A percentile compares a stretch with the other conserved stretches of the same genome.
phyloP scores from a whole-genome alignment of 1,284 basidiomycete genomes.

The Ustilago xerochloae region DNA sequence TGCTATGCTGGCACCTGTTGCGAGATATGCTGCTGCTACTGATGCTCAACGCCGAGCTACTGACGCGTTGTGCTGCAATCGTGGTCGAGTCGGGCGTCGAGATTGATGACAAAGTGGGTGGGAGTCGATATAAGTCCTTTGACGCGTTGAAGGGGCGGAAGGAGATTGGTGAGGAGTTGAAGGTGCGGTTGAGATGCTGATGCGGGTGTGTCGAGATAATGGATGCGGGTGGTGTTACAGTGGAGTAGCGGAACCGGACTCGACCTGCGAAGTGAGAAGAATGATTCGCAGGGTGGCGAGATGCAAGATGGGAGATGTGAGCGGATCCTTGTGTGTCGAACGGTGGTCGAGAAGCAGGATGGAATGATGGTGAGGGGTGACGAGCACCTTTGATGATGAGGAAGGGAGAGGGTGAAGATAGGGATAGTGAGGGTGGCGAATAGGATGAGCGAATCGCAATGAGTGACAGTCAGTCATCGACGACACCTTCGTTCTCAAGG shows the following conservation, averaged over 20 bases:
- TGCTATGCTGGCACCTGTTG: neutral
- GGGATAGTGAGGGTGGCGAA: conserved; percentile 12
- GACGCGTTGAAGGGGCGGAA: neutral
- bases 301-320: neutral
- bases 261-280: conserved; percentile 16
- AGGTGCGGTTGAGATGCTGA: neutral
- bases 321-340: neutral
- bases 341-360: neutral
- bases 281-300: neutral
- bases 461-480: neutral
- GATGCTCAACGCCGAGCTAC: neutral
- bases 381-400: conserved; percentile 5
- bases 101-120: neutral
- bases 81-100: neutral
- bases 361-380: conserved; percentile 1
- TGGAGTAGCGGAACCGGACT: conserved; percentile 34
- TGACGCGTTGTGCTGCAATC: neutral
- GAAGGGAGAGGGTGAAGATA: neutral
- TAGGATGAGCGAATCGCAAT: conserved; percentile 1
- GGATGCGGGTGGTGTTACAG: neutral
- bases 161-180: neutral
- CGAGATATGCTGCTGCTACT: neutral
- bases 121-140: neutral
- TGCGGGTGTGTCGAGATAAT: neutral
- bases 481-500: neutral